A percentile compares a stretch with the other conserved stretches of the same genome.
Conservation (phyloP, 805 yeast species). For the Hanseniaspora pseudoguilliermondii region DNA sequence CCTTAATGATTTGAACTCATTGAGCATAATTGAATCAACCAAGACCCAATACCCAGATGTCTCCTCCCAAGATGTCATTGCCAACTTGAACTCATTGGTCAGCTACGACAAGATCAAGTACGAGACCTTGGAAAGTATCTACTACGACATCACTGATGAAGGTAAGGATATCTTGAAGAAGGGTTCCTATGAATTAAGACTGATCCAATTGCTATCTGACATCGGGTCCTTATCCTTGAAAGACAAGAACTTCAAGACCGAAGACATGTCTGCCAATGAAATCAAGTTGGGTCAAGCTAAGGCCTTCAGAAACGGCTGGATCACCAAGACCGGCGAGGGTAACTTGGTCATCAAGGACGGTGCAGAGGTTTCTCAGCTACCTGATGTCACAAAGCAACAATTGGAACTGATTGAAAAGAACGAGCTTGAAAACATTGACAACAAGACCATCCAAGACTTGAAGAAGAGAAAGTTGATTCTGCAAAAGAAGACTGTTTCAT, state of each 20-base stretch:
- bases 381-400: slow-evolving; percentile 54
- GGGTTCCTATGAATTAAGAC: slow-evolving; percentile 85
- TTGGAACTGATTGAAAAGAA: slow-evolving; percentile 38
- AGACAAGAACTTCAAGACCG: slow-evolving; percentile 43
- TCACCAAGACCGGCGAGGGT: slow-evolving; percentile 71
- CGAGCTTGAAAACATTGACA: slow-evolving; percentile 28
- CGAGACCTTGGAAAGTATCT: slow-evolving; percentile 59
- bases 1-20: slow-evolving; percentile 50
- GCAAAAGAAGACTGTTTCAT: slow-evolving; percentile 62
- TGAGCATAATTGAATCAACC: slow-evolving; percentile 58
- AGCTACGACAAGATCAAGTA: slow-evolving; percentile 72
- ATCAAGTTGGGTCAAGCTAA: slow-evolving; percentile 93
- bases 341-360: slow-evolving; percentile 36
- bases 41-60: slow-evolving; percentile 50
- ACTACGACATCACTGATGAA: slow-evolving; percentile 65
- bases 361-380: slow-evolving; percentile 28
- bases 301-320: slow-evolving; percentile 97
- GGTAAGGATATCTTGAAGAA: slow-evolving; percentile 63
- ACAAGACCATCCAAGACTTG: slow-evolving; percentile 65
- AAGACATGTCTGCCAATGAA: slow-evolving; percentile 55
- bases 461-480: slow-evolving; percentile 83
- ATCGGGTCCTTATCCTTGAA: slow-evolving; percentile 68
- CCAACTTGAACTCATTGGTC: slow-evolving; percentile 76
- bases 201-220: slow-evolving; percentile 60
- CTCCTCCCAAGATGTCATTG: slow-evolving; percentile 53